phyloP scores from a whole-genome alignment of 2,329 filamentous ascomycete species.

The Penicillium sp. region DNA sequence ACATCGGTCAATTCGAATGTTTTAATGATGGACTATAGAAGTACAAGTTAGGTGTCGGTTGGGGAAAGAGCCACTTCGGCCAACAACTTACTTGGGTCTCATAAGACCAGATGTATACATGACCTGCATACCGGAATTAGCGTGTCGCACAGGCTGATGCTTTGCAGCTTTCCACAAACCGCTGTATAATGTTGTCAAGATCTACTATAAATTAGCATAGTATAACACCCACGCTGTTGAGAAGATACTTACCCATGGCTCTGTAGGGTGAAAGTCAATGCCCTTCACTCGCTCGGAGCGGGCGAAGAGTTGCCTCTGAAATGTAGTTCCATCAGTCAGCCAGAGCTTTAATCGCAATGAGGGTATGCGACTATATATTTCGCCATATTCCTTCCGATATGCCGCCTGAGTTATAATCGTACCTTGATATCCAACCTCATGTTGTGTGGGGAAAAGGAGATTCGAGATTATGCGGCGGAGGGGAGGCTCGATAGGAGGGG shows the following conservation, averaged over 20 bases:
- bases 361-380: conserved; percentile 5
- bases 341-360: conserved; percentile 16
- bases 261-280: conserved; percentile 95
- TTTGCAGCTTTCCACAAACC: conserved; percentile 59
- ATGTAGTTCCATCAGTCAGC: conserved; percentile 47
- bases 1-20: conserved; percentile 99
- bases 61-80: conserved; percentile 1
- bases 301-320: conserved; percentile 79
- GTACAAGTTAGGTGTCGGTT: conserved; percentile 27
- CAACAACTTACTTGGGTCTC: conserved; percentile 71
- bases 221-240: not conserved
- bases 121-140: conserved; percentile 65
- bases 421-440: conserved; percentile 68
- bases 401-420: conserved; percentile 27
- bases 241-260: conserved; percentile 77
- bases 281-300: conserved; percentile 95
- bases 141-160: conserved; percentile 21
- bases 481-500: conserved; percentile 34
- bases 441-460: conserved; percentile 38
- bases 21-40: conserved; percentile 81
- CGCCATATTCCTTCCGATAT: not conserved
- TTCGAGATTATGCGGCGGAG: conserved; percentile 41
- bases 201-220: conserved; percentile 49
- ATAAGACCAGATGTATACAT: conserved; percentile 99
- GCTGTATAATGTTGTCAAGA: conserved; percentile 93